Conservation (phyloP, 164 flowering plant species). For the Nymphaea thermarum region DNA sequence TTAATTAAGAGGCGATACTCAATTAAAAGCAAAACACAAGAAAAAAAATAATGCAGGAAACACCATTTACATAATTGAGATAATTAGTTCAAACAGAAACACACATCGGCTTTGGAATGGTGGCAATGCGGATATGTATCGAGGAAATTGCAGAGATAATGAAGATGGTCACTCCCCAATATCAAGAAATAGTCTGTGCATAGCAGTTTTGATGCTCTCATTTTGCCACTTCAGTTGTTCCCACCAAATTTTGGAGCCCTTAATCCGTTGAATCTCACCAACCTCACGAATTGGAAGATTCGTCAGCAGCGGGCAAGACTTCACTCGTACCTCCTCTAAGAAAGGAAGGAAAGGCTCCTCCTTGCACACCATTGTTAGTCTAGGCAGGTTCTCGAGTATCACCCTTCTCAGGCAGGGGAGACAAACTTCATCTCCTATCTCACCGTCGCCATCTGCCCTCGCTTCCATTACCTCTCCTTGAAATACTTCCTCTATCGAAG, state of each 20-base stretch:
- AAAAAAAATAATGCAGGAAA: too few species aligned
- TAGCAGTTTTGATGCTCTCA: neutral
- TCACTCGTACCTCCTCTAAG: neutral
- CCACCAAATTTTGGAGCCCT: constrained; percentile 1
- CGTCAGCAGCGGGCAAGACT: constrained; percentile 4
- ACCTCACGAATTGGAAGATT: constrained; percentile 1
- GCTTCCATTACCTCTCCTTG: neutral
- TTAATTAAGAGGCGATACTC: too few species aligned
- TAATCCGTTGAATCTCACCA: neutral
- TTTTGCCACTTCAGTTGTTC: constrained; percentile 3
- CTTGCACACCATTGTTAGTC: neutral
- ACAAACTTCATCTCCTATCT: neutral
- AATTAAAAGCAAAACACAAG: too few species aligned
- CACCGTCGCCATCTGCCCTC: too few species aligned
- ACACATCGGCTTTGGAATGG: too few species aligned
- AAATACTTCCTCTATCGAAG: constrained; percentile 1
- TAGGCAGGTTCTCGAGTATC: neutral
- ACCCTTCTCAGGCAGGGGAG: neutral
- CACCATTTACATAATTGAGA: too few species aligned
- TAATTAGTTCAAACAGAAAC: too few species aligned
- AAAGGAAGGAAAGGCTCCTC: neutral
- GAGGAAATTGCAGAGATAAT: too few species aligned
- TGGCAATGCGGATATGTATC: too few species aligned
- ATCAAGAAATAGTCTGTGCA: too few species aligned
- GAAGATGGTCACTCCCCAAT: too few species aligned